Percentiles rank a stretch among this genome's conserved stretches.
Conservation (phyloP, 805 yeast genomes). For the Candida montana region DNA sequence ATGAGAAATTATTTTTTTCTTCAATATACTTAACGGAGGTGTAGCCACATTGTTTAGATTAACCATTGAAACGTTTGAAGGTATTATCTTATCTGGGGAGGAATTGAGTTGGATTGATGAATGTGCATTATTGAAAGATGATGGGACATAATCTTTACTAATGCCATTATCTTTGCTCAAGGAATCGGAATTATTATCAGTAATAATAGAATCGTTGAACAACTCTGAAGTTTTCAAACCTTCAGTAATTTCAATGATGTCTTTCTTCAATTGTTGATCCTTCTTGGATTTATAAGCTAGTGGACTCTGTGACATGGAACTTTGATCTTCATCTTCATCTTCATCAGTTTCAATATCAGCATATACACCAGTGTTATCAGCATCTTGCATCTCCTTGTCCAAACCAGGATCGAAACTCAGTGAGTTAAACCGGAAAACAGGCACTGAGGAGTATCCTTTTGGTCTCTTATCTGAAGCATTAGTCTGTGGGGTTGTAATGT, state of each 20-base stretch:
- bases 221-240: constrained; percentile 10
- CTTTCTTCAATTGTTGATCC: constrained; percentile 25
- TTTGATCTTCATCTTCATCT: not conserved
- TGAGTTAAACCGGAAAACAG: too few relatives aligned
- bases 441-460: constrained; percentile 7
- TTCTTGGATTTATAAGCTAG: constrained; percentile 13
- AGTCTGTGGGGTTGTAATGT: not conserved
- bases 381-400: not conserved
- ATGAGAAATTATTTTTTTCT: not conserved
- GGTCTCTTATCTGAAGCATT: constrained; percentile 10
- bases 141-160: too few relatives aligned
- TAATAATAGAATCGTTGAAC: not conserved
- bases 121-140: not conserved
- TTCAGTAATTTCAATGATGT: constrained; percentile 2
- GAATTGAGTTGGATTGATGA: not conserved
- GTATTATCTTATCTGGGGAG: too few relatives aligned
- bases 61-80: not conserved
- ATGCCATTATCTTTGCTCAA: too few relatives aligned
- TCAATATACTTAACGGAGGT: not conserved
- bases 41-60: not conserved
- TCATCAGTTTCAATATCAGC: constrained; percentile 2
- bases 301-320: constrained; percentile 6
- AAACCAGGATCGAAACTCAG: too few relatives aligned
- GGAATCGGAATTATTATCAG: too few relatives aligned
- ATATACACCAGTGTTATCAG: constrained; percentile 6